Evolutionary conservation across 495 filamentous ascomycete species (phyloP).

Genomic region (Trichoderma virens): DNA sequence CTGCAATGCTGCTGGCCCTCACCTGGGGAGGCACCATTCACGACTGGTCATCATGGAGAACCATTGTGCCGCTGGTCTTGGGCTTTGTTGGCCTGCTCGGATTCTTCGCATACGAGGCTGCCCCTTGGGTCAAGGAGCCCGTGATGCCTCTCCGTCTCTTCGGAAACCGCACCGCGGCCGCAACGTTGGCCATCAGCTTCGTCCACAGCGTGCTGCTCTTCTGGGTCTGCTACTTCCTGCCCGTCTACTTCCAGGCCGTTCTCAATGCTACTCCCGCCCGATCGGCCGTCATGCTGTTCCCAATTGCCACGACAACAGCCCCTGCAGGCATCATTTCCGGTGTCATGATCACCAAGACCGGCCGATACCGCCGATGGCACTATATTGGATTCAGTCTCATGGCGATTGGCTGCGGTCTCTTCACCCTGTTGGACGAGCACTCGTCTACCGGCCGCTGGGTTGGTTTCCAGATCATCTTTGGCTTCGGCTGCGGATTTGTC

Average conservation of each 20-base stretch:
- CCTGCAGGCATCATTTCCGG: conserved; percentile 53
- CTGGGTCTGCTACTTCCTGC: conserved; percentile 60
- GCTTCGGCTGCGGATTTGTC: conserved; percentile 26
- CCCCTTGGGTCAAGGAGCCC: conserved; percentile 18
- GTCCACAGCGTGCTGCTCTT: conserved; percentile 65
- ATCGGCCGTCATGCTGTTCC: conserved; percentile 68
- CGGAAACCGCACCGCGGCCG: conserved; percentile 38
- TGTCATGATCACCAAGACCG: conserved; percentile 63
- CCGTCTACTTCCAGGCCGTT: conserved; percentile 68
- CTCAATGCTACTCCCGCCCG: conserved; percentile 60
- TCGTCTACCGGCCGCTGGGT: conserved; percentile 27
- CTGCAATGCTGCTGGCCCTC: conserved; percentile 36
- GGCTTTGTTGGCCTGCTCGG: conserved; percentile 63
- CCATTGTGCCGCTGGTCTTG: conserved; percentile 23
- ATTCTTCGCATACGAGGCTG: conserved; percentile 32
- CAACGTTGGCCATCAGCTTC: conserved; percentile 40
- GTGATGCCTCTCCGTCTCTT: conserved; percentile 67
- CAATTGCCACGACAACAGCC: conserved; percentile 63
- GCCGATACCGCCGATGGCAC: conserved; percentile 40
- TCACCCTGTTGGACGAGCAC: conserved; percentile 26
- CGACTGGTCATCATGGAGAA: conserved; percentile 31
- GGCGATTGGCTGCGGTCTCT: conserved; percentile 35
- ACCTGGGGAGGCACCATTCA: conserved; percentile 40
- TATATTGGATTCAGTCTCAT: conserved; percentile 29
- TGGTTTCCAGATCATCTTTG: conserved; percentile 19